Evolutionary conservation across 768 basidiomycete species (phyloP).

Genomic region (Coprinopsis strossmayeri): DNA sequence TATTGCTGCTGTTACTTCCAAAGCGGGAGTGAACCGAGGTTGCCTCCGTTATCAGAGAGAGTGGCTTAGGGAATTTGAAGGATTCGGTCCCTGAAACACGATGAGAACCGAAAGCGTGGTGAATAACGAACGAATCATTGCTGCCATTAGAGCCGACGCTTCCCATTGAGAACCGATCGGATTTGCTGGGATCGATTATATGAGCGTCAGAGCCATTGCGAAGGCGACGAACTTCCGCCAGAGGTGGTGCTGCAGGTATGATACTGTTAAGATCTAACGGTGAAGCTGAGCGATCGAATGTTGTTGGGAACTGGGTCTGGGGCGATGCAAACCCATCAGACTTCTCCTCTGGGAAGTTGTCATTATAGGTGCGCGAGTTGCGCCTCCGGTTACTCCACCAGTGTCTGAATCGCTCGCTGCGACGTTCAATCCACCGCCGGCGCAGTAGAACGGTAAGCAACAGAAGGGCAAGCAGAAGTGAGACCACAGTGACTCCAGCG

Average conservation of each 20-base stretch:
- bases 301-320: constrained; percentile 65
- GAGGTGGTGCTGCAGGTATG: constrained; percentile 41
- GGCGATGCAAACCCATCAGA: constrained; percentile 8
- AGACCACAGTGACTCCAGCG: constrained; percentile 35
- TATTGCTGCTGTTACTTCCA: neutral
- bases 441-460: constrained; percentile 34
- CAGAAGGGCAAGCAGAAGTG: constrained; percentile 25
- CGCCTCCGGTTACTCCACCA: constrained; percentile 38
- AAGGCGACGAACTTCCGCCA: constrained; percentile 45
- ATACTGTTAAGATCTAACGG: constrained; percentile 16
- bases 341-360: constrained; percentile 13
- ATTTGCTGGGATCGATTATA: constrained; percentile 8
- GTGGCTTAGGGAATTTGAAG: constrained; percentile 65
- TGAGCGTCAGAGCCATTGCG: constrained; percentile 10
- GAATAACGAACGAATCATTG: constrained; percentile 31
- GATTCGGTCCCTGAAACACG: constrained; percentile 53
- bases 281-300: constrained; percentile 35
- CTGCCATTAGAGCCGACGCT: constrained; percentile 27
- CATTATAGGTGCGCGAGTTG: constrained; percentile 20
- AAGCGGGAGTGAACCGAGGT: constrained; percentile 5
- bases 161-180: constrained; percentile 30
- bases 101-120: constrained; percentile 33
- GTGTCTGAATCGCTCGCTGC: constrained; percentile 33
- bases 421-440: constrained; percentile 35
- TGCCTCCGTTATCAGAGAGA: constrained; percentile 16